Evolutionary conservation across 2,329 filamentous ascomycete species (phyloP).

Genomic region (Botrytis aclada): DNA sequence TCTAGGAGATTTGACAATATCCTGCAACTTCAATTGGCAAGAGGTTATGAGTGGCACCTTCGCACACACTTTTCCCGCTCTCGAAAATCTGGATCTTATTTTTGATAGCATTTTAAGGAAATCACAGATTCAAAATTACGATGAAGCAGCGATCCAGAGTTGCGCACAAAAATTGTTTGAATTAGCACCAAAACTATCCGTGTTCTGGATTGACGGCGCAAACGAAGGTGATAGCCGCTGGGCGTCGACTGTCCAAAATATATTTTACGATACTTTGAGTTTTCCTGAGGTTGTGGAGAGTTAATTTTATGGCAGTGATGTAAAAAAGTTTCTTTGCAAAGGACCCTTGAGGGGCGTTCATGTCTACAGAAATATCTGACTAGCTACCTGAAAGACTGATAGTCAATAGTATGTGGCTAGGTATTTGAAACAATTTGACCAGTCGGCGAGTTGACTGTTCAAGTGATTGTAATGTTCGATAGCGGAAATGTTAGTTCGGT

Average conservation of each 20-base stretch:
- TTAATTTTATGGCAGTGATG: background rate
- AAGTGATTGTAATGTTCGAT: background rate
- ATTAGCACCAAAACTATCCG: background rate
- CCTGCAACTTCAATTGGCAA: constrained; percentile 4
- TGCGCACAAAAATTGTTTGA: background rate
- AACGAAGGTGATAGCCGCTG: background rate
- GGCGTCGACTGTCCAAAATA: background rate
- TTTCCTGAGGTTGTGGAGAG: background rate
- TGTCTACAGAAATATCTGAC: background rate
- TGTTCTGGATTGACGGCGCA: background rate
- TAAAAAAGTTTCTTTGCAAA: too few species aligned
- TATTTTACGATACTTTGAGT: background rate
- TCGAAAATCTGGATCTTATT: background rate
- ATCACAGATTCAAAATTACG: background rate
- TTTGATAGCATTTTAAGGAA: background rate
- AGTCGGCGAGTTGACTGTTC: background rate
- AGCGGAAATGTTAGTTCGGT: background rate
- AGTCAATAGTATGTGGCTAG: background rate
- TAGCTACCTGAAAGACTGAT: background rate
- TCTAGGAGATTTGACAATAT: background rate
- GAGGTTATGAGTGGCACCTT: background rate
- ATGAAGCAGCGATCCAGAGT: background rate
- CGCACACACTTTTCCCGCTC: background rate
- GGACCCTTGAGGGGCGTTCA: background rate
- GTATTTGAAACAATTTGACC: background rate